phyloP scores from a whole-genome alignment of 257 asterid species.

The Knoxia roxburghii region DNA sequence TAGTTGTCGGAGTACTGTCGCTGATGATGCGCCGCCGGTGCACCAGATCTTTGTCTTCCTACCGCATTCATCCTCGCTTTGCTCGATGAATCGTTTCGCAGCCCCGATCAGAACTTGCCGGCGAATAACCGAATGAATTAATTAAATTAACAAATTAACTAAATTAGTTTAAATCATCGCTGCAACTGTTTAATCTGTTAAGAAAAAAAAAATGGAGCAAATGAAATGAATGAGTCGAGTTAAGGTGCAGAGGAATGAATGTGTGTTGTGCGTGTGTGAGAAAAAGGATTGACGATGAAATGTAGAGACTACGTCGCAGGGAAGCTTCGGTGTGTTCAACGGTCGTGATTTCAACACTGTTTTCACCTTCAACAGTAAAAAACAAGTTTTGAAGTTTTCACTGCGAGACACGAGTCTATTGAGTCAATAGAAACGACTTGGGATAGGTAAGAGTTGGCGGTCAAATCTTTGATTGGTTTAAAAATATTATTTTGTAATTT shows the following conservation, averaged over 20 bases:
- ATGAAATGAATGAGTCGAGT: not conserved
- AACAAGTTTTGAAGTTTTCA: slow-evolving; percentile 9
- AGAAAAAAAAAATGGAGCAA: not conserved
- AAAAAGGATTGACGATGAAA: slow-evolving; percentile 7
- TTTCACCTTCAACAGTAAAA: slow-evolving; percentile 21
- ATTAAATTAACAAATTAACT: not conserved
- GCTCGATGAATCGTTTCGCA: not conserved
- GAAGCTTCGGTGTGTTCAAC: slow-evolving; percentile 21
- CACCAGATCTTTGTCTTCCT: slow-evolving; percentile 86
- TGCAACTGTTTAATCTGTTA: not conserved
- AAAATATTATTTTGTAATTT: too few species aligned
- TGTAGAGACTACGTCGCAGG: slow-evolving; percentile 7
- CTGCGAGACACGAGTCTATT: not conserved
- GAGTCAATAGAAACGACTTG: too few species aligned
- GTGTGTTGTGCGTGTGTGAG: slow-evolving; percentile 5
- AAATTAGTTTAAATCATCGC: not conserved
- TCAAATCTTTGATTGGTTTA: too few species aligned
- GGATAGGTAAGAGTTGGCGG: too few species aligned
- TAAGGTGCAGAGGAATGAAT: slow-evolving; percentile 9
- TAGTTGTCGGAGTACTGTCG: slow-evolving; percentile 83
- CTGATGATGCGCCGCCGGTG: slow-evolving; percentile 72
- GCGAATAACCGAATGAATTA: not conserved
- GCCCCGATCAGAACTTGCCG: slow-evolving; percentile 18
- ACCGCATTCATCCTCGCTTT: slow-evolving; percentile 66
- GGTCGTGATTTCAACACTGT: slow-evolving; percentile 22